Evolutionary conservation across 306 rosid genomes (phyloP), one percentile per base, ranked within the genome.

Genomic region (Quercus parvula): DNA sequence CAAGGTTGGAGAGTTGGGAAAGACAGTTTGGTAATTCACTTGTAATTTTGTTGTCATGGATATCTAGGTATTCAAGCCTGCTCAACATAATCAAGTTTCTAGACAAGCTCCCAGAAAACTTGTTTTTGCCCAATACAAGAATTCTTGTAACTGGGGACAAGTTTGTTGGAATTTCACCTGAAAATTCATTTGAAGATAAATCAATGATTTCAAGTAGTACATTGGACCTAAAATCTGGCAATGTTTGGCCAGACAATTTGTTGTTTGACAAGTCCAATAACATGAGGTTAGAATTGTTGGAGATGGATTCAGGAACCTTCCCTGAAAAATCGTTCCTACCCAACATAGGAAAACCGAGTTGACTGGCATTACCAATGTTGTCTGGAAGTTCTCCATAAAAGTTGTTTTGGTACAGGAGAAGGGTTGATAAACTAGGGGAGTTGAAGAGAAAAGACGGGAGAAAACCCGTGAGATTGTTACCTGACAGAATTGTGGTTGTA

Each of bases 311-410:
- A 7, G 78, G 85, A 41, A 82, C 38, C 33, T 71, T 24, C 63
- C 85, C 85, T 18, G 81, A 81, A 71, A 81, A 71, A 9, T 81
- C 41, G 74, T 81, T 81, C 52, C 71, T 75, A 59, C 81, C 79
- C 77, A 76, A 18, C 81, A 81, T 76, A 19, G 76, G 81, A 6
- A 81, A 28, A 77, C 52, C 19, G 19, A 76, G 73, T 7, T 2
- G 2, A 33, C 2, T 61, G 78, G 85, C 85, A 2, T 76, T 25
- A 35, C 85, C 85, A 12, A 81, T 71, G 27, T 76, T 76, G 25
- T 61, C 70, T 2, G 85, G 85, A 35, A 82, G 30, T 51, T 82
- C 75, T 33, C 85, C 85, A 8, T 75, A 82, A 12, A 82, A 77
- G 5, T 77, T 64, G 74, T 82, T 82, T 28, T 81, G 54, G 20